These are phyloP conservation scores for Moricandia moricandioides DNA, from an alignment of 345 rosid genomes.

Conservation along the genomic window DNA sequence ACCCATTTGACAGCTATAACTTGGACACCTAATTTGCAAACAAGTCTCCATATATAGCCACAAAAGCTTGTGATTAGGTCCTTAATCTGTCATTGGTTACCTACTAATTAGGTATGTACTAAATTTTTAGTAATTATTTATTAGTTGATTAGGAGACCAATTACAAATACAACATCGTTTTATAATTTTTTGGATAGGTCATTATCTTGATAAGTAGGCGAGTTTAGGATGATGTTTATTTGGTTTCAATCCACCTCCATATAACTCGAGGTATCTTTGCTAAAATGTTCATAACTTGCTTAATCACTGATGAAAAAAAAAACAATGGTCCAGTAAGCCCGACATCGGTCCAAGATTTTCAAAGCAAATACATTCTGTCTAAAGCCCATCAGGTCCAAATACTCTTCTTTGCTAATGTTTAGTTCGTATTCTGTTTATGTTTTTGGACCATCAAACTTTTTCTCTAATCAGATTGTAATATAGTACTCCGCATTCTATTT, in stretches of 20 bases:
- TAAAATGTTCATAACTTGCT: neutral
- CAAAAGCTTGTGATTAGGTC: neutral
- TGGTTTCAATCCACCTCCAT: neutral
- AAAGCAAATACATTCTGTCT: neutral
- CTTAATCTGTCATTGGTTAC: conserved; percentile 17
- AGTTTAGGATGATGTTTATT: neutral
- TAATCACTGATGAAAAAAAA: neutral
- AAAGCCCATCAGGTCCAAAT: conserved; percentile 11
- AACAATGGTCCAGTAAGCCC: neutral
- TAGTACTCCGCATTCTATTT: neutral
- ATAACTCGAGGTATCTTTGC: neutral
- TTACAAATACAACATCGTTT: neutral
- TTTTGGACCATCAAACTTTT: neutral
- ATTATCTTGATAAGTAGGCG: neutral
- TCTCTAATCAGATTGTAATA: neutral
- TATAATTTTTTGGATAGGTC: neutral
- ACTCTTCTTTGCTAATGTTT: neutral
- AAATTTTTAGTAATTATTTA: neutral
- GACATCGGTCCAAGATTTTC: neutral
- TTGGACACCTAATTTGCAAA: neutral
- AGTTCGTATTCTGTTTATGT: neutral
- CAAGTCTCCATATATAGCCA: neutral
- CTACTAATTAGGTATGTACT: conserved; percentile 8
- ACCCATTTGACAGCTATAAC: no score
- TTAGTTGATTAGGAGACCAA: neutral